These are phyloP conservation scores for Colletotrichum sp. DNA, from an alignment of 2,329 filamentous ascomycete species.

Conservation along the genomic window DNA sequence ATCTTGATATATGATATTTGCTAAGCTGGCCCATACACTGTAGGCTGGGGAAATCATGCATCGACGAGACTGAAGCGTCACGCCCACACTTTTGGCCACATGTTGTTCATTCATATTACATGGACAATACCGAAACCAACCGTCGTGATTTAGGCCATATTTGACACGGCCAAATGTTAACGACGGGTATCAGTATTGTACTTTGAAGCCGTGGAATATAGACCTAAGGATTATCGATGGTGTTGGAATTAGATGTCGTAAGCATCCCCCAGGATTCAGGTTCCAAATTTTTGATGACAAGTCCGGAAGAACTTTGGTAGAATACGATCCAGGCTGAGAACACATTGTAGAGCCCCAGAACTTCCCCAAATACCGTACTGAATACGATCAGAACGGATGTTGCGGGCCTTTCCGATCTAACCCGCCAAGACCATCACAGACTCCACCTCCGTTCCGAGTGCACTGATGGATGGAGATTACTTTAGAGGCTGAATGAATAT, in stretches of 20 bases:
- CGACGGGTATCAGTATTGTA: background rate
- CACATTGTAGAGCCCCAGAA: background rate
- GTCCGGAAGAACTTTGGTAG: background rate
- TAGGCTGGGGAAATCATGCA: background rate
- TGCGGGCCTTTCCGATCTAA: background rate
- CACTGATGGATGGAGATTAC: background rate
- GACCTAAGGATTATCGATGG: background rate
- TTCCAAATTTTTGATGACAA: background rate
- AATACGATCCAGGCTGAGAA: background rate
- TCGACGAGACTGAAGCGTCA: background rate
- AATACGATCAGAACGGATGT: background rate
- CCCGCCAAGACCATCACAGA: background rate
- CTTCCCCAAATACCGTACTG: background rate
- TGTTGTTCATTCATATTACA: background rate
- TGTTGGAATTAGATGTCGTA: background rate
- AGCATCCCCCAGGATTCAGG: background rate
- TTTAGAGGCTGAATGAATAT: background rate
- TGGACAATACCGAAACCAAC: background rate
- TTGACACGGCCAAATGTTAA: background rate
- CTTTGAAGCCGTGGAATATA: background rate
- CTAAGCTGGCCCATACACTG: background rate
- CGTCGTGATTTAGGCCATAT: background rate
- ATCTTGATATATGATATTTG: background rate
- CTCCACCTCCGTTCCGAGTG: background rate
- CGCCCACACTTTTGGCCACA: background rate